phyloP scores from a whole-genome alignment of 75 land plant genomes.

The Picea glauca region DNA sequence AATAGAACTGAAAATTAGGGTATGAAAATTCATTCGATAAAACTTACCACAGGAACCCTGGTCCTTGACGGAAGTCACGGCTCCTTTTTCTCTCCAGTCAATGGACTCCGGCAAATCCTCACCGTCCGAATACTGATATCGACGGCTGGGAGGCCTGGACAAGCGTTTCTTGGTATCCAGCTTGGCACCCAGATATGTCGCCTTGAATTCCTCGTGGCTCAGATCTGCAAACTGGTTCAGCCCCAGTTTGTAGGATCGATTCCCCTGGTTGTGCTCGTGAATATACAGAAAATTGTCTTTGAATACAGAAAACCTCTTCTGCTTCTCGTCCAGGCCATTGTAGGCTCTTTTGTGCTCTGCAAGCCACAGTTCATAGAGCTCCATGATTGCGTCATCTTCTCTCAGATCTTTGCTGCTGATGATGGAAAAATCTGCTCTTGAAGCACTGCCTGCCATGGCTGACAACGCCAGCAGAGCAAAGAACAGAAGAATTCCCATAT shows the following conservation, averaged over 20 bases:
- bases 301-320: constrained; percentile 31
- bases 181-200: constrained; percentile 24
- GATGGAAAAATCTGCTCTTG: neutral
- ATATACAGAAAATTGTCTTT: constrained; percentile 53
- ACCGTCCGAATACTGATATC: neutral
- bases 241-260: constrained; percentile 33
- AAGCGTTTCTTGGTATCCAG: constrained; percentile 25
- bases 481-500: too few relatives aligned
- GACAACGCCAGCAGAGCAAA: too few relatives aligned
- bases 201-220: constrained; percentile 50
- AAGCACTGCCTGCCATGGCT: neutral
- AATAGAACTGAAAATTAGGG: neutral
- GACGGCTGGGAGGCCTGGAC: too few relatives aligned
- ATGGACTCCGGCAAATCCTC: constrained; percentile 29
- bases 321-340: neutral
- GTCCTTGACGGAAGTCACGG: constrained; percentile 35
- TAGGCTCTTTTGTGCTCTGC: neutral
- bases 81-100: constrained; percentile 49
- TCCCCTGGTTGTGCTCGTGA: constrained; percentile 28
- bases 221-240: constrained; percentile 62
- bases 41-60: constrained; percentile 42
- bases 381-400: neutral
- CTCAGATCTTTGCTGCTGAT: neutral
- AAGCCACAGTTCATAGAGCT: constrained; percentile 4
- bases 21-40: neutral